Base-by-base conservation (phyloP, 2,329 filamentous ascomycete genomes). In the Berkeleyomyces basicola region DNA sequence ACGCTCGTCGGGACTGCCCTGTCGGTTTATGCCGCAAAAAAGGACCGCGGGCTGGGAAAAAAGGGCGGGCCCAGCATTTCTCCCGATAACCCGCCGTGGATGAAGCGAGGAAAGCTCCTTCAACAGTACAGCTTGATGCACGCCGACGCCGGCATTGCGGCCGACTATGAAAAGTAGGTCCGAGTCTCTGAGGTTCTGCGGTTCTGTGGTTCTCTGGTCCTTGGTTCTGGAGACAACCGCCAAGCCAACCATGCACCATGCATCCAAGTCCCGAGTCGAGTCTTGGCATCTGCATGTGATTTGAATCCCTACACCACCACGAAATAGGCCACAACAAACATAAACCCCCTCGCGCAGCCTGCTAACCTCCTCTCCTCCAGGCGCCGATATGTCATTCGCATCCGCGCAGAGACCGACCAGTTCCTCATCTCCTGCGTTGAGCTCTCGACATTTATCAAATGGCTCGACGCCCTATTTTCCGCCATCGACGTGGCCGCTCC, bases 331-430 rank as follows among this genome's bases (percentile, higher is more conserved):
- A 23, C 23, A 23, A 23, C 23, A 23, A 55, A 55, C 11, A n/a
- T 59, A 42, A 63, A 58, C 58, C 40, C 23, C 23, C 23, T 23
- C 23, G 23, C 23, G 23, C 23, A 23, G 23, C 23, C 23, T 23
- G 23, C 23, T 23, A 23, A 23, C 23, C 23, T 23, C 23, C 23
- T 58, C 57, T 2, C 46, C 11, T 62, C 2, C 63, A 82, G 79
- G 69, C 78, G 79, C 60, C 78, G 79, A 62, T 85, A 85, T 70
- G 84, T 86, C 10, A 82, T 90, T 65, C 82, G 87, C n/a, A 70
- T 90, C 64, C 80, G 87, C 37, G 79, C 83, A 40, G 87, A 90
- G 72, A 82, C 83, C 1, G 85, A 90, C 67, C 87, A 90, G 69
- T 84, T 90, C 64, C 73, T 90, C 23, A 73, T 90, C 6, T 84